Conservation (phyloP, 805 yeast genomes). For the Candida ovalis region DNA sequence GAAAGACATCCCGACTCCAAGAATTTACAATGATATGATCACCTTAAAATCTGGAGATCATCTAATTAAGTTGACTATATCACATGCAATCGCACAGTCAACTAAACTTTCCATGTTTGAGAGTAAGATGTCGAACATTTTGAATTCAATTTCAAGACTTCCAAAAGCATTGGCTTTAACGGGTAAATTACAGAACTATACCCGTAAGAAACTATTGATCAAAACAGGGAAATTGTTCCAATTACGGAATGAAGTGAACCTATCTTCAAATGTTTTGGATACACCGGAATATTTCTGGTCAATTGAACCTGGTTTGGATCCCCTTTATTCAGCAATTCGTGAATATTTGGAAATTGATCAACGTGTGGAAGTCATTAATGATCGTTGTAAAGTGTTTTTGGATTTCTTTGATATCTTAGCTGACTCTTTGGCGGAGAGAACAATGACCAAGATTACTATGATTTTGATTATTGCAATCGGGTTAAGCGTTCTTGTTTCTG, state of each 20-base stretch:
- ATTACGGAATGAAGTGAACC: slow-evolving; percentile 86
- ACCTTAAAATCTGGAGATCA: slow-evolving; percentile 90
- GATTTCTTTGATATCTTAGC: slow-evolving; percentile 91
- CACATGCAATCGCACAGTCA: slow-evolving; percentile 96
- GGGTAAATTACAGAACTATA: slow-evolving; percentile 75
- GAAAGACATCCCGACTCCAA: slow-evolving; percentile 42
- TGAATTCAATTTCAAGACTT: slow-evolving; percentile 80
- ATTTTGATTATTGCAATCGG: slow-evolving; percentile 82
- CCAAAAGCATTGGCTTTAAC: slow-evolving; percentile 89
- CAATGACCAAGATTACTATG: slow-evolving; percentile 88
- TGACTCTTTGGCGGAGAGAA: slow-evolving; percentile 90
- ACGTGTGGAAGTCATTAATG: slow-evolving; percentile 89
- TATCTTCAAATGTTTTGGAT: slow-evolving; percentile 85
- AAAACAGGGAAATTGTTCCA: slow-evolving; percentile 90
- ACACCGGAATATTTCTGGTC: slow-evolving; percentile 98
- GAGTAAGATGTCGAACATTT: slow-evolving; percentile 79
- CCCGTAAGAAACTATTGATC: slow-evolving; percentile 76
- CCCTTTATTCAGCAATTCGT: slow-evolving; percentile 81
- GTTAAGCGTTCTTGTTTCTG: slow-evolving; percentile 71
- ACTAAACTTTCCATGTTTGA: slow-evolving; percentile 90
- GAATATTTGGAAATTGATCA: slow-evolving; percentile 95
- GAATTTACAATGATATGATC: slow-evolving; percentile 92
- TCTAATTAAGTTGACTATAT: slow-evolving; percentile 84
- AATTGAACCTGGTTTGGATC: slow-evolving; percentile 90
- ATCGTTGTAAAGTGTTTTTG: slow-evolving; percentile 87